Conservation (phyloP, 1,284 basidiomycete species). For the Boletus albobrunnescens region DNA sequence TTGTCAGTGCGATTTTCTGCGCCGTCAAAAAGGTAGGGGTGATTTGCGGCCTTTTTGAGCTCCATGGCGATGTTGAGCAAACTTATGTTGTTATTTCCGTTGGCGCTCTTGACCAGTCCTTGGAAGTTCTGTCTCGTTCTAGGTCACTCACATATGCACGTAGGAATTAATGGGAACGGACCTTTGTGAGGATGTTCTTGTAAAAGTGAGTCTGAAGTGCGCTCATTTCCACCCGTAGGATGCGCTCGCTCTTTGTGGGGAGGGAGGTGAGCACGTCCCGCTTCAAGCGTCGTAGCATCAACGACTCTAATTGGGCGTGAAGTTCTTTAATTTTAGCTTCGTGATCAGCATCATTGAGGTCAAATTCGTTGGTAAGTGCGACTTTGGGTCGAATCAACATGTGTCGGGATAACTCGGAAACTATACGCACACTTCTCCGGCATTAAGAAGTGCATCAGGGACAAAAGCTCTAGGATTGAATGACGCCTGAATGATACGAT, state of each 20-base stretch:
- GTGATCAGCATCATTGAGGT: constrained; percentile 89
- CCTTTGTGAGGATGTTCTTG: constrained; percentile 98
- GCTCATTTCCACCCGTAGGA: constrained; percentile 97
- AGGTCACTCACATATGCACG: constrained; percentile 8
- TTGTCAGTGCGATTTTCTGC: constrained; percentile 78
- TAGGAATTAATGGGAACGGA: constrained; percentile 27
- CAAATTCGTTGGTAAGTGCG: constrained; percentile 88
- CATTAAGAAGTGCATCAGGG: constrained; percentile 98
- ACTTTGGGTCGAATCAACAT: constrained; percentile 43
- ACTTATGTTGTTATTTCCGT: constrained; percentile 83
- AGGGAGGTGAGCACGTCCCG: constrained; percentile 96
- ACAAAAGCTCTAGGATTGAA: constrained; percentile 72
- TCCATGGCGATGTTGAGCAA: constrained; percentile 96
- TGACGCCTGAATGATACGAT: constrained; percentile 7
- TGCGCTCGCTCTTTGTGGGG: constrained; percentile 97
- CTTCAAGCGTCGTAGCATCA: constrained; percentile 96
- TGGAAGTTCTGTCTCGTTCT: constrained; percentile 73
- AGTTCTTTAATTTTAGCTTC: constrained; percentile 93
- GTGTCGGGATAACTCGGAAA: not conserved
- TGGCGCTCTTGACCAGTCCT: constrained; percentile 84
- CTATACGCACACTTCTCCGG: constrained; percentile 85
- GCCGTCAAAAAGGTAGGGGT: constrained; percentile 97
- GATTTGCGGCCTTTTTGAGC: constrained; percentile 95
- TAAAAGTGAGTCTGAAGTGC: constrained; percentile 97
- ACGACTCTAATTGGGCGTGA: constrained; percentile 87